A percentile compares a stretch with the other conserved stretches of the same genome.
Conservation (phyloP, 2,329 filamentous ascomycete genomes). For the Penicillium sp. region DNA sequence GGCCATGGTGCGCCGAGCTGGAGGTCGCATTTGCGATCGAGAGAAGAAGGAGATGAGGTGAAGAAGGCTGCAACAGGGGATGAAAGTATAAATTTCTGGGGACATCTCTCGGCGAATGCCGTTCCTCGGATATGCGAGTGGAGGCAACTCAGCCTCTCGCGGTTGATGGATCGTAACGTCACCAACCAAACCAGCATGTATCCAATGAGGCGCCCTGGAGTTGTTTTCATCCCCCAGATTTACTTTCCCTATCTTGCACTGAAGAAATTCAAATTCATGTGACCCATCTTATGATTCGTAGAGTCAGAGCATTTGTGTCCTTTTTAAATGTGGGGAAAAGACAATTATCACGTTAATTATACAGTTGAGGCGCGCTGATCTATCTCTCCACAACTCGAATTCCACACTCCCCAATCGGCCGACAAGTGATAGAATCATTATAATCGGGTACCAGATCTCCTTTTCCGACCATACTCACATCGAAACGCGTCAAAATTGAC, state of each 20-base stretch:
- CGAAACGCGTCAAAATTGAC: conserved; percentile 3
- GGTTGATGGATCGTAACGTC: not conserved
- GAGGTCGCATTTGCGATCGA: not conserved
- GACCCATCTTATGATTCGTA: not conserved
- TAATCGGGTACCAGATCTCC: conserved; percentile 6
- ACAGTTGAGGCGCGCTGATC: too few relatives aligned
- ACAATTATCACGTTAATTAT: not conserved
- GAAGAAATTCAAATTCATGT: not conserved
- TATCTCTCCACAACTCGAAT: conserved; percentile 4
- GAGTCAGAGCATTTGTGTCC: not conserved
- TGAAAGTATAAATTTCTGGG: not conserved
- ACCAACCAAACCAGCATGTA: not conserved
- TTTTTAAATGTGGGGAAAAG: not conserved
- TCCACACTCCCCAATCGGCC: conserved; percentile 1
- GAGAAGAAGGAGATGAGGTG: not conserved
- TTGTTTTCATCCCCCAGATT: not conserved
- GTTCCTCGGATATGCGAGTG: not conserved
- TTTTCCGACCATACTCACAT: conserved; percentile 6
- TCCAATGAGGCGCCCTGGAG: not conserved
- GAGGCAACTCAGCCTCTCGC: not conserved
- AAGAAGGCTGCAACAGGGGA: not conserved
- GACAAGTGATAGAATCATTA: conserved; percentile 12
- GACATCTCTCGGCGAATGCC: not conserved
- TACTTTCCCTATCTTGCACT: not conserved
- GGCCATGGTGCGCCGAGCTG: not conserved